These are phyloP conservation scores for Phalaenopsis equestris DNA, from an alignment of 106 monocot species.

Conservation along the genomic window DNA sequence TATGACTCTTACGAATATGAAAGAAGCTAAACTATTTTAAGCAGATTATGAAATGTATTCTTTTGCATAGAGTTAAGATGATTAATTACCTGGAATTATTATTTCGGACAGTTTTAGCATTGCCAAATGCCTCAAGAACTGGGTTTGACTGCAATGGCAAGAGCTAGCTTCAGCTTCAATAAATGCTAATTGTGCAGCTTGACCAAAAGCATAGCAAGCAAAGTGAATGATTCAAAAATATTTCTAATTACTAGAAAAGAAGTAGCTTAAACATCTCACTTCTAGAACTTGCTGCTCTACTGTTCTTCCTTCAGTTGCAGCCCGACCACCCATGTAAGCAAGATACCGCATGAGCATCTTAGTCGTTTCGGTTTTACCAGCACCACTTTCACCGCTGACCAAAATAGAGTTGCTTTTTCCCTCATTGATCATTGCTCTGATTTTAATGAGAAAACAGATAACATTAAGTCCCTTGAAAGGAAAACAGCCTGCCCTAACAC, in stretches of 20 bases:
- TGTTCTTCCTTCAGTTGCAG: constrained; percentile 60
- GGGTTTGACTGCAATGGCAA: constrained; percentile 76
- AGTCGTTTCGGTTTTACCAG: constrained; percentile 76
- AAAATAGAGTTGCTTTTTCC: constrained; percentile 65
- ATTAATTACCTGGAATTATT: constrained; percentile 85
- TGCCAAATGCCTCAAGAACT: constrained; percentile 99
- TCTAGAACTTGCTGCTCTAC: constrained; percentile 95
- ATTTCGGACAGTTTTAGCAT: constrained; percentile 99
- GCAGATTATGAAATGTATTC: neutral
- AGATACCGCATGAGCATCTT: constrained; percentile 90
- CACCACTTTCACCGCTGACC: constrained; percentile 83
- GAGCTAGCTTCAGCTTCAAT: constrained; percentile 7
- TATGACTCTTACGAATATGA: neutral
- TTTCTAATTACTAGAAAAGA: neutral
- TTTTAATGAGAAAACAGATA: neutral
- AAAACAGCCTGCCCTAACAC: neutral
- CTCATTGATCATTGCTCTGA: constrained; percentile 75
- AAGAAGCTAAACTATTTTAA: neutral
- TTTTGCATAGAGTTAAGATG: neutral
- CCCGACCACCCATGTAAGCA: constrained; percentile 71
- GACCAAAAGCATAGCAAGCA: neutral
- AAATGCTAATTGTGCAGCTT: neutral
- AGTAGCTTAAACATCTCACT: constrained; percentile 28
- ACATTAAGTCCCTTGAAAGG: neutral
- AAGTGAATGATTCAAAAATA: neutral